Evolutionary conservation across 2,329 filamentous ascomycete genomes (phyloP).

Genomic region (Fusarium sp.): DNA sequence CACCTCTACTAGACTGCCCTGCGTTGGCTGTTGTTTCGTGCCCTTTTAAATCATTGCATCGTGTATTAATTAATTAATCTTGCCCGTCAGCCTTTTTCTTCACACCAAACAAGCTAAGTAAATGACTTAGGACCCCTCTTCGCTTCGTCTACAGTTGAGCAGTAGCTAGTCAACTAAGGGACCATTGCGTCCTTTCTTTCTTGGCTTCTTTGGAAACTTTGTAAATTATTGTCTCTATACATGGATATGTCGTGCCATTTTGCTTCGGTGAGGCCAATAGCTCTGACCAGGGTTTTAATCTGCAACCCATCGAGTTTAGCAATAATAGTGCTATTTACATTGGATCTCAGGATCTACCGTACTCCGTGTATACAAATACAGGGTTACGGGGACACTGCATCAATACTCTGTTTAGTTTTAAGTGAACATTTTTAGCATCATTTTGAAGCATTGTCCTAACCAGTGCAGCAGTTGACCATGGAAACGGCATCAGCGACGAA

Average conservation of each 20-base stretch:
- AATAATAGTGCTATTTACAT: background rate
- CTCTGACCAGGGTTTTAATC: background rate
- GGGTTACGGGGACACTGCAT: background rate
- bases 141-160: background rate
- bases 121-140: background rate
- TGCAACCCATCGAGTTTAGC: background rate
- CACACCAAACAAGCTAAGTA: background rate
- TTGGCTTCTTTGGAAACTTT: no score
- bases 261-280: rapidly evolving
- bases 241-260: no score
- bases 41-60: background rate
- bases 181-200: background rate
- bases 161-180: background rate
- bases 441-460: background rate
- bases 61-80: rapidly evolving
- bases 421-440: no score
- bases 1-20: background rate
- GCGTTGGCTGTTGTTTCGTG: background rate
- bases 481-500: background rate
- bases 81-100: rapidly evolving
- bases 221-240: no score
- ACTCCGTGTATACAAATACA: background rate
- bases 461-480: background rate
- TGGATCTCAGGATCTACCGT: background rate
- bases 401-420: background rate